Conservation (phyloP, 2,329 filamentous ascomycete species). For the Penicillium digitatum region DNA sequence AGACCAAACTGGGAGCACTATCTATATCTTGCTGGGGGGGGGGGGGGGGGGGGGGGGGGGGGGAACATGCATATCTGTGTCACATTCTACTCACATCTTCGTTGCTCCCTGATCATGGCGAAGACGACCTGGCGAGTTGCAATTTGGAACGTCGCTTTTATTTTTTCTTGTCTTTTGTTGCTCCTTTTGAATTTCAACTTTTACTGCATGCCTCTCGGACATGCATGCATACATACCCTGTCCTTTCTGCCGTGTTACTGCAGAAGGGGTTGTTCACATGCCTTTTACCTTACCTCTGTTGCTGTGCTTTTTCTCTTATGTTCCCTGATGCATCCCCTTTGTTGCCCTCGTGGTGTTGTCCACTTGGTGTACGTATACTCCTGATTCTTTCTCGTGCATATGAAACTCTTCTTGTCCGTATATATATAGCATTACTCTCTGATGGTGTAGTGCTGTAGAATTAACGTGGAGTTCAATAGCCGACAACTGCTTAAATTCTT, state of each 20-base stretch:
- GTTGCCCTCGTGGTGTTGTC: constrained; percentile 1
- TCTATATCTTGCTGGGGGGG: neutral
- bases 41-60: no score
- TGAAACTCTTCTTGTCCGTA: constrained; percentile 4
- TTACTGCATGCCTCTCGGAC: constrained; percentile 1
- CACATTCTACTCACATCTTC: neutral
- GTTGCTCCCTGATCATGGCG: neutral
- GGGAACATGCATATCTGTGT: neutral
- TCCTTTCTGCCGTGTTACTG: neutral
- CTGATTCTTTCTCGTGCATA: constrained; percentile 3
- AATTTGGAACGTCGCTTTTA: neutral
- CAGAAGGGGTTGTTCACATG: constrained; percentile 3
- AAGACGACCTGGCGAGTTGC: constrained; percentile 1
- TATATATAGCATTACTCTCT: neutral
- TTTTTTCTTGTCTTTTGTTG: neutral
- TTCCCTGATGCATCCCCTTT: constrained; percentile 4
- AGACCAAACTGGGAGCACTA: neutral
- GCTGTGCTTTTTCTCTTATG: neutral
- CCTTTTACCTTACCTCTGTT: neutral
- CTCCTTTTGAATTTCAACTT: neutral
- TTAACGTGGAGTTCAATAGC: neutral
- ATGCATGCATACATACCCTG: constrained; percentile 10
- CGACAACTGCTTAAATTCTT: neutral
- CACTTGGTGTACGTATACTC: constrained; percentile 11
- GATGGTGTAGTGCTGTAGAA: neutral